phyloP scores from a whole-genome alignment of 225 moss, liverwort and hornwort genomes.

The Polytrichum formosum region DNA sequence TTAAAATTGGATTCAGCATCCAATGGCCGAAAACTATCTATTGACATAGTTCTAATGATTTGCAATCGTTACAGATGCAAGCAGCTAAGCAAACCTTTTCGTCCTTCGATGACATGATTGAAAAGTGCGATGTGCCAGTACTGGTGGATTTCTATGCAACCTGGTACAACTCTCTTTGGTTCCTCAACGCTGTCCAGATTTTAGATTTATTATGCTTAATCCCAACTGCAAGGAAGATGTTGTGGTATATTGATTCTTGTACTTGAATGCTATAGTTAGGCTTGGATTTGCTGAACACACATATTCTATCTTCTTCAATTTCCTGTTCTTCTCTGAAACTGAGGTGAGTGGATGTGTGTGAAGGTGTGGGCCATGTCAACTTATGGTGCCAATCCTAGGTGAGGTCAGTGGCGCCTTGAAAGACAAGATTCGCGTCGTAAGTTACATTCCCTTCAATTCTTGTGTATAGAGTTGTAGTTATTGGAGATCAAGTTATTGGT shows the following conservation, averaged over 20 bases:
- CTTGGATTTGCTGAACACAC: neutral
- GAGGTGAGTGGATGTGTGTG: conserved; percentile 10
- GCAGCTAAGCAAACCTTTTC: conserved; percentile 83
- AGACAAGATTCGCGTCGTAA: conserved; percentile 79
- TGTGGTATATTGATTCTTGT: no score
- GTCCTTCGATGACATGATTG: conserved; percentile 96
- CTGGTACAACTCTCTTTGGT: conserved; percentile 49
- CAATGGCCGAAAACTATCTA: neutral
- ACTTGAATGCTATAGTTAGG: no score
- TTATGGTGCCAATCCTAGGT: conserved; percentile 87
- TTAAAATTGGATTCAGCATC: neutral
- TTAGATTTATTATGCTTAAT: no score
- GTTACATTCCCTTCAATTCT: conserved; percentile 18
- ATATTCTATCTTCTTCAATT: neutral
- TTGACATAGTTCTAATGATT: neutral
- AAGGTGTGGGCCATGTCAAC: conserved; percentile 98
- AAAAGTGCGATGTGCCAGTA: conserved; percentile 68
- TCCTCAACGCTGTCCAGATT: no score
- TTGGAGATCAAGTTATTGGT: neutral
- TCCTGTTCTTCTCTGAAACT: conserved; percentile 1
- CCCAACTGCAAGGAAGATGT: no score
- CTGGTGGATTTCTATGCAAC: conserved; percentile 96
- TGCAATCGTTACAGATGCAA: conserved; percentile 38
- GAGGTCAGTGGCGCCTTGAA: conserved; percentile 67
- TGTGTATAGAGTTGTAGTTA: neutral